phyloP scores from a whole-genome alignment of 768 basidiomycete genomes.

The Xerocomellus amylosporus region DNA sequence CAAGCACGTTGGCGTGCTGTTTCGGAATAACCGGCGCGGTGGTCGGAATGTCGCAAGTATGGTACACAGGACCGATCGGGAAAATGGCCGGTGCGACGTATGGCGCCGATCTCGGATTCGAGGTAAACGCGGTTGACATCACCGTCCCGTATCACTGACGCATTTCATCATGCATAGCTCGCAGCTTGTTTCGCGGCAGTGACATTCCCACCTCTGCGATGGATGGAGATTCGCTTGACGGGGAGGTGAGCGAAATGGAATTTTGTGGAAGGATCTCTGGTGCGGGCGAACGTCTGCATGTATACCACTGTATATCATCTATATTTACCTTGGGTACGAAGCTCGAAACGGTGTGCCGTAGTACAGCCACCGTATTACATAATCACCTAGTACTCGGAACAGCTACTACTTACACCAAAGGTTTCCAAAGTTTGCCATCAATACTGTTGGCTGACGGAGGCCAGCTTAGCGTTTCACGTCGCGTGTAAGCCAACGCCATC shows the following conservation, averaged over 20 bases:
- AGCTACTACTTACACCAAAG: too few species aligned
- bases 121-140: conserved; percentile 35
- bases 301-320: too few species aligned
- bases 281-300: too few species aligned
- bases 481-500: too few species aligned
- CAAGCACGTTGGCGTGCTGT: conserved; percentile 45
- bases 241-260: conserved; percentile 18
- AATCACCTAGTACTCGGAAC: too few species aligned
- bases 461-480: too few species aligned
- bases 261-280: too few species aligned
- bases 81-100: conserved; percentile 37
- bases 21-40: conserved; percentile 50
- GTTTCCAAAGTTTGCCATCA: too few species aligned
- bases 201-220: conserved; percentile 46
- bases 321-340: too few species aligned
- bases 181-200: conserved; percentile 46
- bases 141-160: not conserved
- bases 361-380: too few species aligned
- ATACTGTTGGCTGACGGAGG: too few species aligned
- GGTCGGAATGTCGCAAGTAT: conserved; percentile 50
- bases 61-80: conserved; percentile 53
- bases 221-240: conserved; percentile 45
- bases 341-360: too few species aligned
- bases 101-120: conserved; percentile 56
- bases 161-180: conserved; percentile 25